phyloP scores from a whole-genome alignment of 2,329 filamentous ascomycete genomes.

The Colletotrichum somersetense region DNA sequence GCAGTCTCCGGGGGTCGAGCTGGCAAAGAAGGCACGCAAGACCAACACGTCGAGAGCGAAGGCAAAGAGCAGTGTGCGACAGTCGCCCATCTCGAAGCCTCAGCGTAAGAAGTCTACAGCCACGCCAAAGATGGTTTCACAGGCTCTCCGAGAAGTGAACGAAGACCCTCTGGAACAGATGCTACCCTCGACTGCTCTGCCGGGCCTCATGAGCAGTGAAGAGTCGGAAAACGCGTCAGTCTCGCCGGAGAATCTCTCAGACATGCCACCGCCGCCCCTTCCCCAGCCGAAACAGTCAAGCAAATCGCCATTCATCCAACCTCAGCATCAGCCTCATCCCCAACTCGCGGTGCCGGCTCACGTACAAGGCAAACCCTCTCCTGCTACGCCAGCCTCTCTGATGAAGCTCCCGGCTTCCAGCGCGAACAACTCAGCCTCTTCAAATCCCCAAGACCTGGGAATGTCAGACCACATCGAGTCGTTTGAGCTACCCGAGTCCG shows the following conservation, averaged over 20 bases:
- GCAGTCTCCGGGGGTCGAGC: conserved; percentile 59
- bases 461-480: conserved; percentile 66
- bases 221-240: conserved; percentile 76
- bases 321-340: conserved; percentile 57
- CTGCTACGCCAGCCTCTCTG: conserved; percentile 87
- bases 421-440: conserved; percentile 55
- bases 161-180: conserved; percentile 51
- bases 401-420: conserved; percentile 78
- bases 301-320: conserved; percentile 75
- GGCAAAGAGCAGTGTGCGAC: conserved; percentile 68
- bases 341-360: conserved; percentile 45
- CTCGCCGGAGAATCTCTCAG: conserved; percentile 72
- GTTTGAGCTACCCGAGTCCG: conserved; percentile 80
- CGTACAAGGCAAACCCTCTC: conserved; percentile 63
- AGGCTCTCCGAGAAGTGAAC: conserved; percentile 62
- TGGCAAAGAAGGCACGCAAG: conserved; percentile 66
- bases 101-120: conserved; percentile 66
- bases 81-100: conserved; percentile 80
- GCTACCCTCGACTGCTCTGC: conserved; percentile 40
- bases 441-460: conserved; percentile 56
- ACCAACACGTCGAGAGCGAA: conserved; percentile 65
- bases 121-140: conserved; percentile 68
- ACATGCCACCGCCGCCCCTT: conserved; percentile 77
- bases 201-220: conserved; percentile 55
- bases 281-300: conserved; percentile 74